phyloP scores from a whole-genome alignment of 352 stramenopile species.

The Bremia lactucae region DNA sequence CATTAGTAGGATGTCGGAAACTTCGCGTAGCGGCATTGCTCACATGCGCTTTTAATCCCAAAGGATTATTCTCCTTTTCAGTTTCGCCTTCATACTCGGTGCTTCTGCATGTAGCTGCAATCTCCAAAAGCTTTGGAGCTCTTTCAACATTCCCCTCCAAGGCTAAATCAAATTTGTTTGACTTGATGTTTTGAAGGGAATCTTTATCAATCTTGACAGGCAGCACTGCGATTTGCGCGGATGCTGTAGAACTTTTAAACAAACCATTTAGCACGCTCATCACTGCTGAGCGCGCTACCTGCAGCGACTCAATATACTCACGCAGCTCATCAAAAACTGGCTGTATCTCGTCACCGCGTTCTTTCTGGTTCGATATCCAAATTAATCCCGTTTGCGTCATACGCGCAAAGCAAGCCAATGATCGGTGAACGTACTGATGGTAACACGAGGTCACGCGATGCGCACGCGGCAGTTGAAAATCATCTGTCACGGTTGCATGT shows the following conservation, averaged over 20 bases:
- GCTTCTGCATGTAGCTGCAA: too few species aligned
- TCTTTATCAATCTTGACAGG: not conserved
- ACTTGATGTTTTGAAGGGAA: not conserved
- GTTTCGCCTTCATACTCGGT: too few species aligned
- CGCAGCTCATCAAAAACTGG: constrained; percentile 53
- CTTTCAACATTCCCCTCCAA: too few species aligned
- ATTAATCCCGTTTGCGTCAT: constrained; percentile 68
- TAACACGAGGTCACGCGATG: constrained; percentile 42
- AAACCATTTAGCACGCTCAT: constrained; percentile 27
- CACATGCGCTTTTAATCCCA: too few species aligned
- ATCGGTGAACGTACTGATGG: constrained; percentile 57
- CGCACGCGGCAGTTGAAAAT: constrained; percentile 13
- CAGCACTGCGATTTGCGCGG: not conserved
- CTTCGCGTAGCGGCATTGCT: too few species aligned
- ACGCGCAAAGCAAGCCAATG: constrained; percentile 52
- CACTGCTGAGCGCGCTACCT: constrained; percentile 29
- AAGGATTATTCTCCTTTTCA: too few species aligned
- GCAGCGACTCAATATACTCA: constrained; percentile 37
- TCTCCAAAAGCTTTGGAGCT: too few species aligned
- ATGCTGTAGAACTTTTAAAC: constrained; percentile 4
- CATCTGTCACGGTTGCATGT: constrained; percentile 34
- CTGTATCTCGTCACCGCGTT: constrained; percentile 57
- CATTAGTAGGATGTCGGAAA: too few species aligned
- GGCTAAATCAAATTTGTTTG: too few species aligned
- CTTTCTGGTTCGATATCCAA: constrained; percentile 76